Evolutionary conservation across 176 grass and related monocot genomes (phyloP).

Genomic region (Panicum miliaceum): DNA sequence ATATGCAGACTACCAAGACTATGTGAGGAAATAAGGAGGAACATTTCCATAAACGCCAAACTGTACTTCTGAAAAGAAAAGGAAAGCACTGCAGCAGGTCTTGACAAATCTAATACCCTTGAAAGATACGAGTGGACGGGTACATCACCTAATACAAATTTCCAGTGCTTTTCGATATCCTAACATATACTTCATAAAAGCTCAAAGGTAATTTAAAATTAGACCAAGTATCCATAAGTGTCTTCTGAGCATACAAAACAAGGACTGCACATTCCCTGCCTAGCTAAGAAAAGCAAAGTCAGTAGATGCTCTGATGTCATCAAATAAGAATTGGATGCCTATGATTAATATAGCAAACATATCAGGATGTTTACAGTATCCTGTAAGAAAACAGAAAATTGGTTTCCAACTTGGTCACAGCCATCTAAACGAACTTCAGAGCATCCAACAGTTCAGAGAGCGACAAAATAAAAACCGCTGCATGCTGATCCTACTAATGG

Average conservation of each 20-base stretch:
- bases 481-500: slow-evolving; percentile 5
- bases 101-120: not conserved
- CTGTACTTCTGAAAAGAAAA: not conserved
- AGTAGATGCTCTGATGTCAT: not conserved
- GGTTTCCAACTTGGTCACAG: not conserved
- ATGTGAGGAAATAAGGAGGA: not conserved
- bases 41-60: slow-evolving; percentile 9
- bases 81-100: not conserved
- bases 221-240: too few relatives aligned
- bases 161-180: not conserved
- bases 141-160: not conserved
- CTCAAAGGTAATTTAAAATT: not conserved
- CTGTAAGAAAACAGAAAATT: not conserved
- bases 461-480: not conserved
- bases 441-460: not conserved
- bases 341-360: not conserved
- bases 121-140: not conserved
- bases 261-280: not conserved
- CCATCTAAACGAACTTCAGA: not conserved
- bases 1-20: not conserved
- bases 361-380: not conserved
- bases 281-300: not conserved
- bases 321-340: not conserved
- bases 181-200: not conserved
- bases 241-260: slow-evolving; percentile 13